Percentiles rank a stretch among this genome's conserved stretches.
These are phyloP conservation scores for Gomphus bonarii DNA, from an alignment of 1,284 basidiomycete genomes.

Conservation along the genomic window DNA sequence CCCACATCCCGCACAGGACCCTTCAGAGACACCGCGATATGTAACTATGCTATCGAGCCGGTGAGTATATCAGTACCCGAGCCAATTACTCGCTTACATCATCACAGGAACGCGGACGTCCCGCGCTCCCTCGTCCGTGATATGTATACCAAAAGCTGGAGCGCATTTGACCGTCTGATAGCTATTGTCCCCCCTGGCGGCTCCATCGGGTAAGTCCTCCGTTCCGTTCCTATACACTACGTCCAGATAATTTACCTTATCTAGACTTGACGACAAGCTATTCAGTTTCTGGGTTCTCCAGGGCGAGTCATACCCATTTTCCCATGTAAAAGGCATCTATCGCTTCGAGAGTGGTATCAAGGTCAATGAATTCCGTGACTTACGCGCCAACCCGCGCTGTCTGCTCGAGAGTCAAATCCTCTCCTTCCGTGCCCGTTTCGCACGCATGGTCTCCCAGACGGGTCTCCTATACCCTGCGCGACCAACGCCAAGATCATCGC, in stretches of 20 bases:
- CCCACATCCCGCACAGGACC: conserved; percentile 70
- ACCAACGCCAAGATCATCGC: conserved; percentile 19
- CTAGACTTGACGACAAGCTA: conserved; percentile 74
- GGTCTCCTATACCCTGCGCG: conserved; percentile 36
- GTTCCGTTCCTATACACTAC: neutral
- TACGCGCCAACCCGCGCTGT: conserved; percentile 75
- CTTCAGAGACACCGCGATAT: conserved; percentile 59
- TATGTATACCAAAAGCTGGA: conserved; percentile 86
- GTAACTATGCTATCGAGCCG: conserved; percentile 58
- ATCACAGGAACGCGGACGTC: conserved; percentile 64
- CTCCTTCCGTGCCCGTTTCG: conserved; percentile 70
- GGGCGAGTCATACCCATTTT: conserved; percentile 58
- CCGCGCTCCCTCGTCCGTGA: conserved; percentile 74
- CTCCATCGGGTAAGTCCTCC: conserved; percentile 59
- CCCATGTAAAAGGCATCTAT: conserved; percentile 65
- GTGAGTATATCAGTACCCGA: conserved; percentile 25
- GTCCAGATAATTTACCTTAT: neutral
- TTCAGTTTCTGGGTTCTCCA: conserved; percentile 82
- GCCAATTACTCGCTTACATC: neutral
- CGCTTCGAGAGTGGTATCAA: conserved; percentile 78
- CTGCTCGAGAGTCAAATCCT: conserved; percentile 69
- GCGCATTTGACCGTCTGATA: conserved; percentile 72
- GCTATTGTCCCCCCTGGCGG: conserved; percentile 81
- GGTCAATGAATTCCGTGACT: conserved; percentile 74
- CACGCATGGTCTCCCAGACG: conserved; percentile 44